These are phyloP conservation scores for Botrytis elliptica DNA, from an alignment of 2,329 filamentous ascomycete species.

Conservation along the genomic window DNA sequence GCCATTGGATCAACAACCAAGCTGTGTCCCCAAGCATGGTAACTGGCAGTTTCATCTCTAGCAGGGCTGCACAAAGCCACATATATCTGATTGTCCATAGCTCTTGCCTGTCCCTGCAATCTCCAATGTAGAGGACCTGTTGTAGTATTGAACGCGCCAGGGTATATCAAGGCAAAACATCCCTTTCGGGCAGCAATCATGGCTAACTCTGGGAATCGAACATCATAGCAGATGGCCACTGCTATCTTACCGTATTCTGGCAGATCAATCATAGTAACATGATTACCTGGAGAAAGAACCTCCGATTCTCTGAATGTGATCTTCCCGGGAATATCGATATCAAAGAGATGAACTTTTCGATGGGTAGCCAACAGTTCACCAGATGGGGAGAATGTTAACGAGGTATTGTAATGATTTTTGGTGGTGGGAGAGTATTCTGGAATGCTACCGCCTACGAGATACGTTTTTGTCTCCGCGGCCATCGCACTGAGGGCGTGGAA, in stretches of 20 bases:
- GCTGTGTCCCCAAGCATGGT: slow-evolving; percentile 91
- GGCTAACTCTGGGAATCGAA: slow-evolving; percentile 92
- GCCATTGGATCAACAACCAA: slow-evolving; percentile 87
- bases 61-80: slow-evolving; percentile 91
- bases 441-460: slow-evolving; percentile 88
- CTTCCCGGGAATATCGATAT: slow-evolving; percentile 95
- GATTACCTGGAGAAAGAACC: slow-evolving; percentile 80
- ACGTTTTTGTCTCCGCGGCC: slow-evolving; percentile 74
- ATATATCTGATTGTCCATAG: slow-evolving; percentile 92
- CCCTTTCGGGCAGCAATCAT: slow-evolving; percentile 82
- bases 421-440: slow-evolving; percentile 70
- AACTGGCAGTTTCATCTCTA: slow-evolving; percentile 71
- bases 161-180: slow-evolving; percentile 87
- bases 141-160: slow-evolving; percentile 94
- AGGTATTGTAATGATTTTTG: slow-evolving; percentile 85
- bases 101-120: slow-evolving; percentile 75
- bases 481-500: slow-evolving; percentile 81
- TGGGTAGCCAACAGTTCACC: slow-evolving; percentile 84
- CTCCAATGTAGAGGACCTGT: slow-evolving; percentile 93
- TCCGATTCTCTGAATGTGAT: slow-evolving; percentile 91
- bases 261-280: slow-evolving; percentile 80
- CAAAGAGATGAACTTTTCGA: slow-evolving; percentile 93
- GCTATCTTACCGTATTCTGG: slow-evolving; percentile 86
- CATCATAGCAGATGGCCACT: slow-evolving; percentile 94
- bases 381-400: slow-evolving; percentile 73